phyloP scores from a whole-genome alignment of 2,329 filamentous ascomycete genomes.

The Biscogniauxia mediterranea region DNA sequence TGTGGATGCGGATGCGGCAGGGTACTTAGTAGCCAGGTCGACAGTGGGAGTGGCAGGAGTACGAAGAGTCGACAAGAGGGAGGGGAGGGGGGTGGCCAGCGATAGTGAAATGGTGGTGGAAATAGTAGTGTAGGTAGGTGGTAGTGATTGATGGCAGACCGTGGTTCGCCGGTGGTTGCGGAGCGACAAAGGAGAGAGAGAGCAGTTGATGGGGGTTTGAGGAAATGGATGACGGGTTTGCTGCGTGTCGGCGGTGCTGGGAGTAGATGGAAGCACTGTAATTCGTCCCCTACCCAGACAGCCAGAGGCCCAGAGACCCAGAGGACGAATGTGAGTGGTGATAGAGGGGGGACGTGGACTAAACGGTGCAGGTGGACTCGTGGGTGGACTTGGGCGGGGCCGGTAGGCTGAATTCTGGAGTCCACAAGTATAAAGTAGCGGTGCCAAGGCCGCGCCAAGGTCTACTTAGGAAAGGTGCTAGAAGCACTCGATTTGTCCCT shows the following conservation, averaged over 20 bases:
- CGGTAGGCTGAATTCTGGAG: neutral
- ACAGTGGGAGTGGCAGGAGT: neutral
- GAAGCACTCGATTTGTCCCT: neutral
- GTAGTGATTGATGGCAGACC: neutral
- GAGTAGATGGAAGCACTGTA: neutral
- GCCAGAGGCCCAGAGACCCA: too few relatives aligned
- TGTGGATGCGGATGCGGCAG: conserved; percentile 9
- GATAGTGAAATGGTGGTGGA: neutral
- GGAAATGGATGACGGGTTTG: neutral
- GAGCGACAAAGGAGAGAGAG: neutral
- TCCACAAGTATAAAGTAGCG: neutral
- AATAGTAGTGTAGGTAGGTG: neutral
- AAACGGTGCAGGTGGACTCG: neutral
- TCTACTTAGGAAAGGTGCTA: neutral
- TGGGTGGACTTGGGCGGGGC: neutral
- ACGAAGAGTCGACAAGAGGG: neutral
- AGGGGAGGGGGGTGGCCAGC: neutral
- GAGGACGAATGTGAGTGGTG: neutral
- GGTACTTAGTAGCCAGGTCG: neutral
- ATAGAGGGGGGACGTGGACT: neutral
- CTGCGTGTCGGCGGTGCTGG: neutral
- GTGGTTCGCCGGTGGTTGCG: neutral
- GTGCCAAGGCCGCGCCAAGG: neutral
- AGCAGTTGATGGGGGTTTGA: neutral
- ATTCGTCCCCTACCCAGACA: neutral